Percentiles rank a stretch among this genome's conserved stretches.
Evolutionary conservation across 331 rosid genomes (phyloP).

Genomic region (Stylosanthes scabra): DNA sequence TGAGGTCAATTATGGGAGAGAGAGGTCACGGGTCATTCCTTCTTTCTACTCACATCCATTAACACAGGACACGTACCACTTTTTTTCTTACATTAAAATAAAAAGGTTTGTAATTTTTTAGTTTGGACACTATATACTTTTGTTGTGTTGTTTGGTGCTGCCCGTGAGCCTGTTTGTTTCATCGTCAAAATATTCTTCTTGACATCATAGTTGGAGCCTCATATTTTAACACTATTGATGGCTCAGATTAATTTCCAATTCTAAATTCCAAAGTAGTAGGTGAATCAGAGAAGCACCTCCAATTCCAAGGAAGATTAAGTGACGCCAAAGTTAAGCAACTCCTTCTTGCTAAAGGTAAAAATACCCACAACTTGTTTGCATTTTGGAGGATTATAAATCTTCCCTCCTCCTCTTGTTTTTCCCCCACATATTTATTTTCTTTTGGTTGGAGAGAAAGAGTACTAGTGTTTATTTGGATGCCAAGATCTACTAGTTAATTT

Average conservation of each 20-base stretch:
- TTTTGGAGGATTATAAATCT: slow-evolving; percentile 22
- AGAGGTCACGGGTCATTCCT: slow-evolving; percentile 91
- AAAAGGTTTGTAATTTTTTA: slow-evolving; percentile 31
- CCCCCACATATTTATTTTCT: too few relatives aligned
- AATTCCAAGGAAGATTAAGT: slow-evolving; percentile 14
- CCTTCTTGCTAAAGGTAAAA: not conserved
- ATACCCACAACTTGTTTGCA: slow-evolving; percentile 18
- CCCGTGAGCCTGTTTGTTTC: slow-evolving; percentile 77
- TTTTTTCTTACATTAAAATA: slow-evolving; percentile 42
- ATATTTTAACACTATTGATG: slow-evolving; percentile 24
- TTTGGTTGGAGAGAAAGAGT: too few relatives aligned
- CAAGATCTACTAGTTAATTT: not conserved
- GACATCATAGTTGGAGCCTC: slow-evolving; percentile 34
- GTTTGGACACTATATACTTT: slow-evolving; percentile 43
- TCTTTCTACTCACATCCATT: slow-evolving; percentile 50
- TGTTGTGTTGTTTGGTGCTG: slow-evolving; percentile 60
- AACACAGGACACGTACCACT: slow-evolving; percentile 38
- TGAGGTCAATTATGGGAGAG: slow-evolving; percentile 49
- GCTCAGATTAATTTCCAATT: slow-evolving; percentile 36
- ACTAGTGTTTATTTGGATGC: slow-evolving; percentile 15
- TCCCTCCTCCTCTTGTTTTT: slow-evolving; percentile 6
- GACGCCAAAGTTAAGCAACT: slow-evolving; percentile 26
- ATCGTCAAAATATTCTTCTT: slow-evolving; percentile 51
- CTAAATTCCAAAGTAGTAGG: slow-evolving; percentile 32
- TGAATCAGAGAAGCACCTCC: slow-evolving; percentile 45